Conservation (phyloP, 805 yeast species). For the Cyberlindnera americana region DNA sequence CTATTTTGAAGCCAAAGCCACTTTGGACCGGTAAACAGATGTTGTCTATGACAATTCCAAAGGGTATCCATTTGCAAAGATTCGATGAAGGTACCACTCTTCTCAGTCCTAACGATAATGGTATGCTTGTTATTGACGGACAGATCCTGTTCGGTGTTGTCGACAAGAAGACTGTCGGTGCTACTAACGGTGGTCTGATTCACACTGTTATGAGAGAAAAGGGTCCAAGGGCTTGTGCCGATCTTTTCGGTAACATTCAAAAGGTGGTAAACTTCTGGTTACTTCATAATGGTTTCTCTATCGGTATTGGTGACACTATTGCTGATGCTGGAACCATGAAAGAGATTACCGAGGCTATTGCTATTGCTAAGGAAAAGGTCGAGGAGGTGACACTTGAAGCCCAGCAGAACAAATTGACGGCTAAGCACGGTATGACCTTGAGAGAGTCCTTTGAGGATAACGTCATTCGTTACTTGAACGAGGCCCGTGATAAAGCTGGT, state of each 20-base stretch:
- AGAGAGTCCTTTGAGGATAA: slow-evolving; percentile 98
- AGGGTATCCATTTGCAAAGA: slow-evolving; percentile 92
- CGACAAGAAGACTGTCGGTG: slow-evolving; percentile 97
- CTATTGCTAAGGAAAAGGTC: slow-evolving; percentile 89
- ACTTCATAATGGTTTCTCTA: slow-evolving; percentile 93
- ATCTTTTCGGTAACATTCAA: slow-evolving; percentile 86
- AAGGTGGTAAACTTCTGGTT: slow-evolving; percentile 96
- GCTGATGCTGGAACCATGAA: slow-evolving; percentile 97
- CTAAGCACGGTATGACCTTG: slow-evolving; percentile 99
- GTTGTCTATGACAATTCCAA: slow-evolving; percentile 88
- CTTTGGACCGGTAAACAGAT: slow-evolving; percentile 98
- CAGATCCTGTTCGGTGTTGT: slow-evolving; percentile 97
- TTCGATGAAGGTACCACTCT: slow-evolving; percentile 86
- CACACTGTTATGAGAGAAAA: slow-evolving; percentile 98
- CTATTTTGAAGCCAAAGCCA: slow-evolving; percentile 90
- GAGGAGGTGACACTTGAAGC: slow-evolving; percentile 93
- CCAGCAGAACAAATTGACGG: slow-evolving; percentile 80
- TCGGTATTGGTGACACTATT: slow-evolving; percentile 99
- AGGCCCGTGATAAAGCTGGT: slow-evolving; percentile 99
- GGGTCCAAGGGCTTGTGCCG: slow-evolving; percentile 88
- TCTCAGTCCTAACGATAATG: slow-evolving; percentile 85
- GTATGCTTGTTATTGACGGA: slow-evolving; percentile 94
- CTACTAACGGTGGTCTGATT: slow-evolving; percentile 96
- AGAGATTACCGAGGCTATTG: slow-evolving; percentile 87
- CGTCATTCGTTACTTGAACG: slow-evolving; percentile 90